Evolutionary conservation across 805 yeast genomes (phyloP), one percentile per base, ranked within the genome.

Genomic region (Candida pini): DNA sequence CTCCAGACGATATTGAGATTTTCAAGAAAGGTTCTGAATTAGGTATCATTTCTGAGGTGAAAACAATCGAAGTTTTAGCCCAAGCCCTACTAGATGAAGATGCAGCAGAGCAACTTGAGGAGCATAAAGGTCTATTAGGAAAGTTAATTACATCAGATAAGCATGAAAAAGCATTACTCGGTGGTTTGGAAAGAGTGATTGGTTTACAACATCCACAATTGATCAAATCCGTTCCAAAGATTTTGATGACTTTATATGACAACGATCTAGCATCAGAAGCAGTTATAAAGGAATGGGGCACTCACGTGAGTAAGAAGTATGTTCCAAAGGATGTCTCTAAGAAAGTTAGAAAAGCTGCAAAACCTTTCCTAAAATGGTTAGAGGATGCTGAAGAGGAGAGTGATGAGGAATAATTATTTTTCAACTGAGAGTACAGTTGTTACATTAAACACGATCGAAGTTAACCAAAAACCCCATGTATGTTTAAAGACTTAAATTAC

Each of bases 311-410:
- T 34, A 88, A 88, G 70, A 89, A 88, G 63, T 92, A 81, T 53
- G 96, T 92, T 41, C 84, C 94, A 42, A 92, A 90, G 68, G 95
- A 87, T 30, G 71, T 78, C 22, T 81, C 94, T 34, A 90, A 90
- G 69, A 90, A 85, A 73, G 95, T 89, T 33, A 84, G 96, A 64
- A 85, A 80, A 64, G 92, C 96, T 30, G 97, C 97, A 41, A 89
- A 88, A 65, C 95, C 97, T 20, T 92, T 92, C 66, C 68, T 92
- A 45, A 78, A 82, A 47, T 92, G 98, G 98, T 76, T 92, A 48
- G 81, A 87, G 56, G 89, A 84, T 62, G 97, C 98, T 41, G 96
- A 87, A 49, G 81, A 78, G 58, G 90, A 32, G 17, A 76, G 64
- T 30, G 60, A 58, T 18, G 52, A 49, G 5, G 52, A 54, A 26